phyloP scores from a whole-genome alignment of 768 basidiomycete genomes.

The Mrakia gelida region DNA sequence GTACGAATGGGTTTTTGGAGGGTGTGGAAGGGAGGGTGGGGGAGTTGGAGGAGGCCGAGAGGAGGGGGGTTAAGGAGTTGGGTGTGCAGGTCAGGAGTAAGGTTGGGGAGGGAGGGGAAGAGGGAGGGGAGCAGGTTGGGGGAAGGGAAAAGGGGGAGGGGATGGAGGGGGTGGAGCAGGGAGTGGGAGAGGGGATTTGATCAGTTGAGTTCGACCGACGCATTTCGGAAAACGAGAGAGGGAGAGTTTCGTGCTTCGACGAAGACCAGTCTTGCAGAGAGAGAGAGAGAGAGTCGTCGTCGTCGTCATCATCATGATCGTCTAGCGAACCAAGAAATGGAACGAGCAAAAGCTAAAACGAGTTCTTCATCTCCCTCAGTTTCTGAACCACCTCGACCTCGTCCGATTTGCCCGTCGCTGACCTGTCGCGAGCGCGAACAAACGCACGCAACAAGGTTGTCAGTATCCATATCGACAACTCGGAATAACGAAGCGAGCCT shows the following conservation, averaged over 20 bases:
- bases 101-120: background rate
- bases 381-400: constrained; percentile 11
- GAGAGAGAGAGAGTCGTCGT: too few species aligned
- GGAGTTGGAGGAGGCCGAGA: constrained; percentile 53
- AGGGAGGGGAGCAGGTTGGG: background rate
- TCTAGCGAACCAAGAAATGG: background rate
- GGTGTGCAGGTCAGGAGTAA: background rate
- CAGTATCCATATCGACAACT: too few species aligned
- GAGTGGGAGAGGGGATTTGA: background rate
- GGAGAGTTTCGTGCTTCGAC: too few species aligned
- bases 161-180: too few species aligned
- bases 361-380: constrained; percentile 31
- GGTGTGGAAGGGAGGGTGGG: constrained; percentile 77
- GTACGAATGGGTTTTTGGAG: constrained; percentile 79
- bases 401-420: constrained; percentile 4
- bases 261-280: too few species aligned
- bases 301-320: background rate
- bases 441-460: too few species aligned
- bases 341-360: background rate
- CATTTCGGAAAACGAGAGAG: too few species aligned
- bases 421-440: background rate
- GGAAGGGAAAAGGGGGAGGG: background rate
- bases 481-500: too few species aligned
- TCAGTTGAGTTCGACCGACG: background rate
- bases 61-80: constrained; percentile 35